Percentiles rank a stretch among this genome's conserved stretches.
These are phyloP conservation scores for Calocybe gambosa DNA, from an alignment of 1,284 basidiomycete genomes.

Conservation along the genomic window DNA sequence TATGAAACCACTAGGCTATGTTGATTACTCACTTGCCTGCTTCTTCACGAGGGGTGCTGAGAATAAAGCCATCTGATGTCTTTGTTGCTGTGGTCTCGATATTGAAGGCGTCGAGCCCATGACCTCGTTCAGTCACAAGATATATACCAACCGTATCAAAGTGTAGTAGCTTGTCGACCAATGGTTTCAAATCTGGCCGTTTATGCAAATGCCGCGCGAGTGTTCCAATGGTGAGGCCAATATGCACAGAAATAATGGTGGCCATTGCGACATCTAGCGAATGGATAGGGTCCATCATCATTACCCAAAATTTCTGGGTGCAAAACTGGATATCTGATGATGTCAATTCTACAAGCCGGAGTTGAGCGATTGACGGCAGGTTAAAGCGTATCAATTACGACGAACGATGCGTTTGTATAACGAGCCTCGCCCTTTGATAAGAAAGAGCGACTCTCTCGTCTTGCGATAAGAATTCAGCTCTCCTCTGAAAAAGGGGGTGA, in stretches of 20 bases:
- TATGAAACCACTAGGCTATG: constrained; percentile 1
- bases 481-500: constrained; percentile 40
- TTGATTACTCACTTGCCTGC: constrained; percentile 44
- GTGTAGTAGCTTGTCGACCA: constrained; percentile 38
- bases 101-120: constrained; percentile 54
- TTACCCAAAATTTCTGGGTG: constrained; percentile 39
- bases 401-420: constrained; percentile 42
- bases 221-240: constrained; percentile 43
- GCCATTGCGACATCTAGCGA: constrained; percentile 42
- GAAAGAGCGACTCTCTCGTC: constrained; percentile 43
- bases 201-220: constrained; percentile 39
- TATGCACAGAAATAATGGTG: constrained; percentile 41
- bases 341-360: constrained; percentile 29
- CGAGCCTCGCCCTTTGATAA: constrained; percentile 40
- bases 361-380: constrained; percentile 1
- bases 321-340: constrained; percentile 39
- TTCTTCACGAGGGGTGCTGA: constrained; percentile 47
- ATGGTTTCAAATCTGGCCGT: constrained; percentile 40
- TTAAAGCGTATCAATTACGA: constrained; percentile 2
- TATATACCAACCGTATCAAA: constrained; percentile 47
- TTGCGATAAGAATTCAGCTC: constrained; percentile 34
- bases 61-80: constrained; percentile 40
- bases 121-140: constrained; percentile 49
- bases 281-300: constrained; percentile 44
- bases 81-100: constrained; percentile 55